Base-by-base conservation (phyloP, 768 basidiomycete genomes). In the Leucocoprinus sp. region DNA sequence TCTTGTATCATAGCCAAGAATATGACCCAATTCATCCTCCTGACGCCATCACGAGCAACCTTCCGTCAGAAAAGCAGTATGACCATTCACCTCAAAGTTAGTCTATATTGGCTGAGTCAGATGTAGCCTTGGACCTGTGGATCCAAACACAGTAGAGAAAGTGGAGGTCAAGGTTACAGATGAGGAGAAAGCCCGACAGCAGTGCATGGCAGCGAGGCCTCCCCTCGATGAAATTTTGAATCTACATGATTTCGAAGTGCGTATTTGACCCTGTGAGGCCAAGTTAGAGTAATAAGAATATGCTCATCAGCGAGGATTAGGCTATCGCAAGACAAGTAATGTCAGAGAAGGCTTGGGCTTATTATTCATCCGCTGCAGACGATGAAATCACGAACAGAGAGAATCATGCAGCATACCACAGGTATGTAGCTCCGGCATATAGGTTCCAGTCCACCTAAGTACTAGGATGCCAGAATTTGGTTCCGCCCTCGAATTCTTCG, bases 351-450 rank as follows among this genome's bases (percentile, higher is more conserved):
- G 90, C 90, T 0, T 97, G 93, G 93, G 93, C 93, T 4, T 93
- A 93, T 61, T 93, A 97, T 57, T 91, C 87, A 0, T 93, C 90
- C n/a, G 93, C 92, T 14, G 82, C 95, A 5, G 95, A 97, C 59
- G 93, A 97, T 54, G 92, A 96, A 63, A 89, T 93, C 36, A 93
- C 91, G 23, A 69, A 75, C 49, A 74, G 92, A 39, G 92, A 95
- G 62, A 96, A 96, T 55, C 90, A 89, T 50, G 73, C 81, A 42
- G 93, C 93, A 2, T 98, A 84, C 58, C 93, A 97, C 54, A 75
- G 93, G 88, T 84, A 49, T 42, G 50, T 49, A 5, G 15, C 33
- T 28, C 23, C 27, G 35, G 26, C 9, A 24, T 23, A 14, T 43
- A 15, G 18, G 3, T 8, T 22, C 18, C 11, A 6, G 2, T 18